Conservation (phyloP, 805 yeast species). For the Pichia occidentalis region DNA sequence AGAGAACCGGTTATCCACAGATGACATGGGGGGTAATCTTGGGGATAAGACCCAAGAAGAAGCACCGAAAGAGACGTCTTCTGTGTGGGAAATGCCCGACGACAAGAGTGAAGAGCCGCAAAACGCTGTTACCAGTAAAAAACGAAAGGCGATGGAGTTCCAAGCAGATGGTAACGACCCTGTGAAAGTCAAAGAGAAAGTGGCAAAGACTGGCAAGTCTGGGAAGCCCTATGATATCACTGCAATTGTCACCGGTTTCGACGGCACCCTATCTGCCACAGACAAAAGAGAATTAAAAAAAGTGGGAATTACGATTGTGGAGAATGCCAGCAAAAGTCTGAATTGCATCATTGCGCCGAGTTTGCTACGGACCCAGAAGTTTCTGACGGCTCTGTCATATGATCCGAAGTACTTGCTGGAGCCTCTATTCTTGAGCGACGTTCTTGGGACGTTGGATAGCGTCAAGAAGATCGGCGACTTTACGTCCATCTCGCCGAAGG, state of each 20-base stretch:
- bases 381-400: constrained; percentile 59
- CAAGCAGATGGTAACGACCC: neutral
- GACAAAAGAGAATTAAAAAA: constrained; percentile 39
- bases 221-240: constrained; percentile 33
- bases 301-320: constrained; percentile 51
- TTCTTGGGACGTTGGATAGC: constrained; percentile 30
- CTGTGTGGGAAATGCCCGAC: neutral
- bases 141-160: constrained; percentile 1
- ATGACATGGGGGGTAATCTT: too few species aligned
- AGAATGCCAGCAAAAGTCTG: constrained; percentile 34
- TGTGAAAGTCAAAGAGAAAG: neutral
- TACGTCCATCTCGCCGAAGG: constrained; percentile 22
- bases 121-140: neutral
- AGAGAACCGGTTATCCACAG: too few species aligned
- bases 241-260: constrained; percentile 64
- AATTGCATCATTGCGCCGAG: constrained; percentile 69
- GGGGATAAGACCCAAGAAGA: too few species aligned
- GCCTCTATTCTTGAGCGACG: constrained; percentile 47
- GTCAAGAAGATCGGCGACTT: constrained; percentile 22
- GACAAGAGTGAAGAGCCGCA: neutral
- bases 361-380: constrained; percentile 81
- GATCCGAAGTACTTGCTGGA: constrained; percentile 47
- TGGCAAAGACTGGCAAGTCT: constrained; percentile 12
- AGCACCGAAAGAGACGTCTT: neutral
- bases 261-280: constrained; percentile 36